Evolutionary conservation across 2,329 filamentous ascomycete genomes (phyloP), one percentile per base, ranked within the genome.

Genomic region (Thelonectria discophora): DNA sequence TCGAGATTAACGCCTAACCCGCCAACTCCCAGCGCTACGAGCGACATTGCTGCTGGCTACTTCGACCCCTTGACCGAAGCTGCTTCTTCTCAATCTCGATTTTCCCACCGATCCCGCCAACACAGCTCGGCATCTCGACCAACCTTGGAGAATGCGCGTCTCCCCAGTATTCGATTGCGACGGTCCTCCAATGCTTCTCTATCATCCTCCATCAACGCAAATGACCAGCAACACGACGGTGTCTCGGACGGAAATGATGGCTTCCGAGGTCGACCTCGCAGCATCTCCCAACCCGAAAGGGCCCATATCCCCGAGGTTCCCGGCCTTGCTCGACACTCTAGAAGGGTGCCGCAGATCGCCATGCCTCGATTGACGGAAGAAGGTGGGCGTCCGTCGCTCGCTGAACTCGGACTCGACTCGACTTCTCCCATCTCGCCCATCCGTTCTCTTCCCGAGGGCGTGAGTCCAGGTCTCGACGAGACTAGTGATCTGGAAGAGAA

Each of bases 351-450:
- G n/a, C 76, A 77, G 51, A 51, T 69, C 5, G 73, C 75, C 37
- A 65, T 80, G 69, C 78, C 78, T 12, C 75, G 78, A 40, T 65
- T 80, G 47, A 80, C 78, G 0, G 78, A 80, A 43, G 78, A 80
- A 61, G 77, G 77, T 9, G 57, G 63, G 0, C 71, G 78, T 0
- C 78, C 78, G 2, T 77, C 70, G 13, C 67, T 77, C 58, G 70
- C 74, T 2, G 78, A 79, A 42, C 59, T 80, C 30, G 74, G 72
- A 0, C 45, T 74, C 2, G 48, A 58, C 0, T 56, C 60, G 15
- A 65, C 60, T 1, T 48, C 52, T 21, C 65, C 71, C 1, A 56
- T 72, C 3, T 74, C 74, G 3, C 72, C 75, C 0, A 51, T 66
- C 1, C 64, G 54, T 5, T 75, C 76, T 5, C 55, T 75, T 10